Evolutionary conservation across 192 early-diverging fungal species (phyloP).

Genomic region (Linnemannia elongata): DNA sequence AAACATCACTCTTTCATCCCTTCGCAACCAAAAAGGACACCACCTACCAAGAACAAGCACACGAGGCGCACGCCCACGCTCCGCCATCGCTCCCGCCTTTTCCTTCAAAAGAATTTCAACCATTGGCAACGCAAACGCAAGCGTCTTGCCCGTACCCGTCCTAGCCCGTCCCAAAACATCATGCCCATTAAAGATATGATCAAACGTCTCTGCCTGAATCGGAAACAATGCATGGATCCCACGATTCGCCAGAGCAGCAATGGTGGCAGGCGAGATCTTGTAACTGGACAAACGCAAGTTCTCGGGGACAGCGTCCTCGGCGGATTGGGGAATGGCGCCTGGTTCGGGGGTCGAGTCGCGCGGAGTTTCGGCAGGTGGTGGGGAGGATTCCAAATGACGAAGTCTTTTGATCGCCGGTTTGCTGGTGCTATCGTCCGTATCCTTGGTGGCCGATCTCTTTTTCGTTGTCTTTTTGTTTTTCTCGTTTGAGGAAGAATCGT

Average conservation of each 20-base stretch:
- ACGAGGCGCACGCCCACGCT: constrained; percentile 66
- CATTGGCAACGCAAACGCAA: constrained; percentile 84
- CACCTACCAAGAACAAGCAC: constrained; percentile 64
- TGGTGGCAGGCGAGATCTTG: constrained; percentile 74
- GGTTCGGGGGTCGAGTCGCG: constrained; percentile 53
- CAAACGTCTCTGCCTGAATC: constrained; percentile 92
- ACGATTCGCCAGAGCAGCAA: constrained; percentile 74
- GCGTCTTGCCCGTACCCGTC: constrained; percentile 87
- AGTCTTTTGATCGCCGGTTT: constrained; percentile 43
- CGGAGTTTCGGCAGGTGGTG: constrained; percentile 38
- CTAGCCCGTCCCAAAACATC: constrained; percentile 79
- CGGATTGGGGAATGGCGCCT: constrained; percentile 23
- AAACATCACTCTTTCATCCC: too few relatives aligned
- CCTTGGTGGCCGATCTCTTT: constrained; percentile 52
- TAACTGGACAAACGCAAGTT: constrained; percentile 71
- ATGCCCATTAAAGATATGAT: constrained; percentile 79
- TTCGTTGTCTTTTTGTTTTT: constrained; percentile 44
- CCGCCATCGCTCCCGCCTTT: constrained; percentile 41
- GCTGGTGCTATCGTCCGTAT: constrained; percentile 57
- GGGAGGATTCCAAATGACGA: constrained; percentile 27
- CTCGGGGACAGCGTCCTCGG: constrained; percentile 65
- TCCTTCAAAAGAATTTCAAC: constrained; percentile 71
- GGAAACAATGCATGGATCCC: constrained; percentile 91
- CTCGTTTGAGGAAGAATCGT: constrained; percentile 14
- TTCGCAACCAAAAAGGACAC: neutral